A percentile compares a stretch with the other conserved stretches of the same genome.
These are phyloP conservation scores for Epicoccum sorghinum DNA, from an alignment of 2,329 filamentous ascomycete species.

Conservation along the genomic window DNA sequence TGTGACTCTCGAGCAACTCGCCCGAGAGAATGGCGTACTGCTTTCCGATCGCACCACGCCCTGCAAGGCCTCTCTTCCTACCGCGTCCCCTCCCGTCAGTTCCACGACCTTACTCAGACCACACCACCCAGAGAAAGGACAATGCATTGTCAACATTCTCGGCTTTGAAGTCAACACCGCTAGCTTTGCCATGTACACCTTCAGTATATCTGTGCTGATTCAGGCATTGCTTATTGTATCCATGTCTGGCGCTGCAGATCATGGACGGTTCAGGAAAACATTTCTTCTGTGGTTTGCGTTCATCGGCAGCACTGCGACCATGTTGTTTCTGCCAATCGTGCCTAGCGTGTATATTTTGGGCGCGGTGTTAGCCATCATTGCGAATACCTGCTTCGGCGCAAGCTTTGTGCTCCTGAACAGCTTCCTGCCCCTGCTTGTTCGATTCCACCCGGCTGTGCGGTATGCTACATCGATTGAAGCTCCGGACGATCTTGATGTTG, in stretches of 20 bases:
- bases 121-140: slow-evolving; percentile 47
- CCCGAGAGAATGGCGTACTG: slow-evolving; percentile 88
- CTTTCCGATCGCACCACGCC: slow-evolving; percentile 76
- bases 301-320: slow-evolving; percentile 79
- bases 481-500: slow-evolving; percentile 39
- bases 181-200: slow-evolving; percentile 98
- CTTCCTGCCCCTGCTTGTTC: slow-evolving; percentile 87
- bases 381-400: slow-evolving; percentile 92
- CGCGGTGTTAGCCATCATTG: slow-evolving; percentile 82
- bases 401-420: slow-evolving; percentile 96
- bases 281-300: slow-evolving; percentile 86
- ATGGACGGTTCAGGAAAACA: slow-evolving; percentile 85
- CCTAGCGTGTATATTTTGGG: slow-evolving; percentile 80
- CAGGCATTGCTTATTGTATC: slow-evolving; percentile 92
- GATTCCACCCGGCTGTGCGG: slow-evolving; percentile 73
- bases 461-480: slow-evolving; percentile 36
- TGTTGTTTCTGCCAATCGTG: slow-evolving; percentile 82
- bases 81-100: slow-evolving; percentile 38
- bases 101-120: slow-evolving; percentile 30
- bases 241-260: slow-evolving; percentile 94
- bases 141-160: slow-evolving; percentile 83
- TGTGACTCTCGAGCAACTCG: slow-evolving; percentile 91
- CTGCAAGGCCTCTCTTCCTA: slow-evolving; percentile 70
- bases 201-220: slow-evolving; percentile 86
- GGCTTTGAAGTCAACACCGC: slow-evolving; percentile 92